Base-by-base conservation (phyloP, 2,329 filamentous ascomycete genomes). In the Pseudogymnoascus sp. region DNA sequence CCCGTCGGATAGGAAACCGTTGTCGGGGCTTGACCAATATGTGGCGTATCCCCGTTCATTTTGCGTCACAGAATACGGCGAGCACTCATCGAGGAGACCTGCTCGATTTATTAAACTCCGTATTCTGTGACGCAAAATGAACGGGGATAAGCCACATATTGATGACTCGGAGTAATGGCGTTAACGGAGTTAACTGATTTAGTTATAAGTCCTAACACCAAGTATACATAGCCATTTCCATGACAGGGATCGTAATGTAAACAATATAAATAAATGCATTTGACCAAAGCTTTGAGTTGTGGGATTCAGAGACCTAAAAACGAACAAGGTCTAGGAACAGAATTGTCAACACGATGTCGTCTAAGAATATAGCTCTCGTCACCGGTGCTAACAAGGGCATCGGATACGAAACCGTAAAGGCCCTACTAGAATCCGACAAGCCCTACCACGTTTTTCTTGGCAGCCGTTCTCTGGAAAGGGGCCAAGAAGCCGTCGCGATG, bases 311-410 rank as follows among this genome's bases (percentile, higher is more conserved):
- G n/a, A 38, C 37, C 37, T 14, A 6, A 38, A 38, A 38, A 6
- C 14, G 16, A 38, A 38, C 16, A 42, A 42, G 16, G 5, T 18
- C 16, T 21, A 42, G 38, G 7, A 21, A 42, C 16, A 9, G 16
- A 42, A 42, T 42, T 42, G n/a, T 42, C 38, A 42, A 42, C 38
- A n/a, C 18, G 12, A 43, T 61, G 31, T 61, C 28, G 12, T 23
- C 5, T 9, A 42, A 42, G 38, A 66, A 65, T 18, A 66, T 76
- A 31, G 71, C 74, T 61, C 72, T 78, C 49, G 67, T 79, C 37
- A 78, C 77, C 6, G 77, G 77, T 5, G 76, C 73, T 37, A 80
- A 78, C 66, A 72, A 75, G 66, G 77, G 77, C 53, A 75, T 79
- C 18, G 78, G 78, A 59, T 77, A 76, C 65, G 76, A 77, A 62